A percentile compares a stretch with the other conserved stretches of the same genome.
These are phyloP conservation scores for Daldinia vernicosa DNA, from an alignment of 495 filamentous ascomycete species.

Conservation along the genomic window DNA sequence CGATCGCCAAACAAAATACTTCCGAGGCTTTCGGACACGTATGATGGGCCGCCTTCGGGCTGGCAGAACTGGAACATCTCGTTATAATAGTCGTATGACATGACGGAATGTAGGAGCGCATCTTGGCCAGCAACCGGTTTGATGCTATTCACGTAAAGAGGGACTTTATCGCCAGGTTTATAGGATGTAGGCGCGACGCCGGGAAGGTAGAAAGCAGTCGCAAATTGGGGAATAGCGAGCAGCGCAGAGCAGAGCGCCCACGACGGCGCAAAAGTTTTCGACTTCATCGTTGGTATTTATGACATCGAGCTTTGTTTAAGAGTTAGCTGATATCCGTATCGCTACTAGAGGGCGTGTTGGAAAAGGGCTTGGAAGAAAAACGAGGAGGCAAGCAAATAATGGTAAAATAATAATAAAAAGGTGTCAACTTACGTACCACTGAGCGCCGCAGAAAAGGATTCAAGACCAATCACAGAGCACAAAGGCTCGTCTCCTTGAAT, in stretches of 20 bases:
- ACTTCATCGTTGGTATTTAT: slow-evolving; percentile 54
- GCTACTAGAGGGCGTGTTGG: background rate
- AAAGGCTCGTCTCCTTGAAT: slow-evolving; percentile 21
- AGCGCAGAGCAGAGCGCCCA: slow-evolving; percentile 58
- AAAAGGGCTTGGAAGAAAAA: background rate
- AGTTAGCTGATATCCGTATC: background rate
- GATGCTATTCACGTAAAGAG: slow-evolving; percentile 89
- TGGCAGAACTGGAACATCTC: slow-evolving; percentile 84
- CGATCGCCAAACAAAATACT: slow-evolving; percentile 97
- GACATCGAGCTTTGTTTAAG: slow-evolving; percentile 29
- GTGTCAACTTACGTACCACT: slow-evolving; percentile 33
- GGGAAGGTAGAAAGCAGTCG: slow-evolving; percentile 91
- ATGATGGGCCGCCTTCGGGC: slow-evolving; percentile 75
- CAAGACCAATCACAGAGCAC: slow-evolving; percentile 38
- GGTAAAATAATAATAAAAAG: background rate
- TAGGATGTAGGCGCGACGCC: slow-evolving; percentile 96
- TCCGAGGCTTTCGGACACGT: slow-evolving; percentile 86
- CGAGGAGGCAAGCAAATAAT: background rate
- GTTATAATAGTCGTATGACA: slow-evolving; percentile 96
- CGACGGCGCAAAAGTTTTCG: slow-evolving; percentile 56
- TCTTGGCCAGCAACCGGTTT: slow-evolving; percentile 83
- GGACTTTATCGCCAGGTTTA: slow-evolving; percentile 75
- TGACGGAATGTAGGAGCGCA: slow-evolving; percentile 83
- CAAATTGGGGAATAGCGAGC: slow-evolving; percentile 60
- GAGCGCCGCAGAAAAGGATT: slow-evolving; percentile 27